These are phyloP conservation scores for Paspalum notatum DNA, from an alignment of 176 grass and related monocot genomes.

Conservation along the genomic window DNA sequence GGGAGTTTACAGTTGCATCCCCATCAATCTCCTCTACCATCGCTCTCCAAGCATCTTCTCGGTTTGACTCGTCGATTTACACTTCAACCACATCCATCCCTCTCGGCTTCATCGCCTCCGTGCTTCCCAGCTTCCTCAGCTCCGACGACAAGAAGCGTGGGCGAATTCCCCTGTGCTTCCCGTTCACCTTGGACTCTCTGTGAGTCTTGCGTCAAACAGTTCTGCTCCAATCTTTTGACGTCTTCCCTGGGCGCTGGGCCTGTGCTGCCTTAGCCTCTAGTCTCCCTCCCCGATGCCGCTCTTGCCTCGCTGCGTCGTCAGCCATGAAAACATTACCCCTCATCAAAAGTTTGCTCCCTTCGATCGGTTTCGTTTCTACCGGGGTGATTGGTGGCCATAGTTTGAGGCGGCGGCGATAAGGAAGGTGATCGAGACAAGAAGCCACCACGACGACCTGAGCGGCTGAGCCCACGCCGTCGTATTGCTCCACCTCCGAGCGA, in stretches of 20 bases:
- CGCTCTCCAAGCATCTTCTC: constrained; percentile 35
- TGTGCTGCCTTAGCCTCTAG: neutral
- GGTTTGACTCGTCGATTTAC: constrained; percentile 41
- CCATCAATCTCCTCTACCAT: constrained; percentile 30
- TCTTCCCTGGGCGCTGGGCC: neutral
- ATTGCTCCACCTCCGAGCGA: constrained; percentile 6
- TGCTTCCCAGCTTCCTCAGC: neutral
- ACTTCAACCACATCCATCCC: neutral
- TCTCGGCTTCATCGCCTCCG: neutral
- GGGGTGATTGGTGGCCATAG: no score
- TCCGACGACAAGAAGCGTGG: neutral
- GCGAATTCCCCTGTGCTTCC: neutral
- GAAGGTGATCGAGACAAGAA: neutral
- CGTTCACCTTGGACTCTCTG: constrained; percentile 6
- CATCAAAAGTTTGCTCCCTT: neutral
- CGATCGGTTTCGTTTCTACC: neutral
- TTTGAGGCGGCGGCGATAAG: constrained; percentile 20
- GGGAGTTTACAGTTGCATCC: neutral
- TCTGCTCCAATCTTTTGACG: constrained; percentile 6
- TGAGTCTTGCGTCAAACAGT: neutral
- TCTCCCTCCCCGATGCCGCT: neutral
- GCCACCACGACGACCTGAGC: constrained; percentile 19
- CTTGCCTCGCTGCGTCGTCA: neutral
- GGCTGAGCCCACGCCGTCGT: neutral
- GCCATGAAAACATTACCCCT: neutral